Base-by-base conservation (phyloP, 2,329 filamentous ascomycete genomes). In the Diplodia seriata region DNA sequence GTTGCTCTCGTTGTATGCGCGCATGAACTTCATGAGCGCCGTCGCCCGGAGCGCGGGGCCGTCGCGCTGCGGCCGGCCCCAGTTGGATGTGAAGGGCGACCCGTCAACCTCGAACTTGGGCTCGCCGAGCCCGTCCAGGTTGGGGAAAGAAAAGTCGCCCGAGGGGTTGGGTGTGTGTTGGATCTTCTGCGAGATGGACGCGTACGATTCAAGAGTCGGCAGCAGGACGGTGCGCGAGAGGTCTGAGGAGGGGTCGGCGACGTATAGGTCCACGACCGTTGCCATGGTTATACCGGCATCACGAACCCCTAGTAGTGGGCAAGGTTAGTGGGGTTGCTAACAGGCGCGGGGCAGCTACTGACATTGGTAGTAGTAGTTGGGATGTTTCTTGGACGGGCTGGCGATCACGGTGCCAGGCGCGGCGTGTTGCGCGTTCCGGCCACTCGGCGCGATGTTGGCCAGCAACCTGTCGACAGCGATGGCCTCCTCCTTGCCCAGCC, bases 291-390 rank as follows among this genome's bases (percentile, higher is more conserved):
- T 81, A 0, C 79, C 79, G 47, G 80, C 80, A 70, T 83, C 81
- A 67, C 81, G 77, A 43, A 81, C 76, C 81, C 79, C 78, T 79
- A 59, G 26, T 3, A 47, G n/a, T 23, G 29, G 9, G 18, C 43
- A 7, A 1, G 38, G 55, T 62, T n/a, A 49, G 63, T 11, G 51
- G 20, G 14, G 51, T 18, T 51, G 23, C 26, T n/a, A 64, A 49
- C 31, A 26, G 9, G 51, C 9, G 51, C 20, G 63, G 7, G 29
- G n/a, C 12, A 53, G 33, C 5, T n/a, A 66, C 74, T 11, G 57
- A 80, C 81, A 83, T 71, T 82, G 80, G 70, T 78, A 83, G 72
- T 77, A 82, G 70, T 83, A 82, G 68, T 82, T 75, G 12, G 81
- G 81, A 20, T 74, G 72, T 3, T 76, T 68, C 33, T 73, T 76